These are phyloP conservation scores for Verticillium nonalfalfae DNA, from an alignment of 2,329 filamentous ascomycete species.

Conservation along the genomic window DNA sequence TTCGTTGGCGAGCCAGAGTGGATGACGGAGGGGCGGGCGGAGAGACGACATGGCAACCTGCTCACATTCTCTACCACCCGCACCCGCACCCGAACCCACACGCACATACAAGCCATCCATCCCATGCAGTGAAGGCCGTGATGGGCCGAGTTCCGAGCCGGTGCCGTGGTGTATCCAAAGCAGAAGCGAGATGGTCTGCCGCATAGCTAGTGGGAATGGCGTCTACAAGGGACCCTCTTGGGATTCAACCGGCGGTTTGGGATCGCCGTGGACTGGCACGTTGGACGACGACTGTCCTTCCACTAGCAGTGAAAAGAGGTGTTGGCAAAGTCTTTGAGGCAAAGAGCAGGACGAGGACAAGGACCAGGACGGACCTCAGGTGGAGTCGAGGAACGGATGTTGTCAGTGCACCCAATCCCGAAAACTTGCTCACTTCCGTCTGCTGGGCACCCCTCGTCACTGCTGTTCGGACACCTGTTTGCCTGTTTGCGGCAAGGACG, in stretches of 20 bases:
- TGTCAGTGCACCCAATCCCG: conserved; percentile 1
- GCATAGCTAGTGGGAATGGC: not conserved
- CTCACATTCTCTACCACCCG: not conserved
- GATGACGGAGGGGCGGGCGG: not conserved
- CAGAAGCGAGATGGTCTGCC: not conserved
- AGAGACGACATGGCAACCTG: not conserved
- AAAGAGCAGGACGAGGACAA: too few relatives aligned
- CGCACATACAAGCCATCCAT: too few relatives aligned
- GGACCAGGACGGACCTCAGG: not conserved
- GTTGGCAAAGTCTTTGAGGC: too few relatives aligned
- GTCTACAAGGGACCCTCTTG: not conserved
- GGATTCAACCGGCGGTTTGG: not conserved
- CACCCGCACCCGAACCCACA: not conserved
- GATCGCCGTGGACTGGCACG: not conserved
- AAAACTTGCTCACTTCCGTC: conserved; percentile 4
- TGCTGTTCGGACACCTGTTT: not conserved
- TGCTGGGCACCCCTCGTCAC: not conserved
- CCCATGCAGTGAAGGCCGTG: too few relatives aligned
- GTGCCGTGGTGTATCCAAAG: not conserved
- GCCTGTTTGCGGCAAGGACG: not conserved
- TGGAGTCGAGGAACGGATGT: not conserved
- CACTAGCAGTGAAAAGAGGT: not conserved
- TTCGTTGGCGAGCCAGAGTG: not conserved
- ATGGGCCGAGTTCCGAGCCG: not conserved
- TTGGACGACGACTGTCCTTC: too few relatives aligned